Base-by-base conservation (phyloP, 75 land plant genomes). In the Sequoiadendron giganteum region DNA sequence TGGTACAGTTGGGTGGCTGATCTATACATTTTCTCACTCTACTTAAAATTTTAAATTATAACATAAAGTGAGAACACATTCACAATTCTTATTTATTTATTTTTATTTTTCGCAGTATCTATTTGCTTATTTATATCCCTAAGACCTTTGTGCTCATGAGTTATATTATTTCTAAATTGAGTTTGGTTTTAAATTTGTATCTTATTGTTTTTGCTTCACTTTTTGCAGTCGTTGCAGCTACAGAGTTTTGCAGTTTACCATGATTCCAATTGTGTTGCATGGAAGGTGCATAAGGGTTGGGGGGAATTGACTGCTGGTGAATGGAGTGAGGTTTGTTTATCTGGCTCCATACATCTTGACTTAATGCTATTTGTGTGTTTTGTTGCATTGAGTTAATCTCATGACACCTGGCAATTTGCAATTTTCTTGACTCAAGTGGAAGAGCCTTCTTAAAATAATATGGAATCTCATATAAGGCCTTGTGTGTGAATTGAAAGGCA, bases 241-340 rank as follows among this genome's bases (percentile, higher is more conserved):
- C 95, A 98, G 90, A 88, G 96, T 77, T 91, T 98, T 83, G 95
- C 99, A 72, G 85, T 96, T 11, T 98, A 98, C 87, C 99, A 98
- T 92, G 95, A 98, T 90, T 92, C 98, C 34, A 85, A 93, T 68
- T 90, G 91, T 81, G 18, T 34, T 55, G 96, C 97, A 30, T 98
- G 99, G 99, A 91, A 90, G 80, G 42, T 93, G 45, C 84, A 91
- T 13, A 95, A 95, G 88, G 87, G 88, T 38, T 98, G 96, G 98
- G 94, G 91, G 82, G 99, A 95, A 88, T 90, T 98, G 84, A 92
- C 86, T 85, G 95, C 99, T 10, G 86, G 85, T 72, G 99, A 97
- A 87, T 98, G 99, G 99, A 90, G 91, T 84, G 97, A 98, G 99
- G 99, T 98, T 86, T 78, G 86, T 89, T 78, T 47, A 25, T 38